Evolutionary conservation across 2,329 filamentous ascomycete species (phyloP).

Genomic region (Atkinsonella texensis): DNA sequence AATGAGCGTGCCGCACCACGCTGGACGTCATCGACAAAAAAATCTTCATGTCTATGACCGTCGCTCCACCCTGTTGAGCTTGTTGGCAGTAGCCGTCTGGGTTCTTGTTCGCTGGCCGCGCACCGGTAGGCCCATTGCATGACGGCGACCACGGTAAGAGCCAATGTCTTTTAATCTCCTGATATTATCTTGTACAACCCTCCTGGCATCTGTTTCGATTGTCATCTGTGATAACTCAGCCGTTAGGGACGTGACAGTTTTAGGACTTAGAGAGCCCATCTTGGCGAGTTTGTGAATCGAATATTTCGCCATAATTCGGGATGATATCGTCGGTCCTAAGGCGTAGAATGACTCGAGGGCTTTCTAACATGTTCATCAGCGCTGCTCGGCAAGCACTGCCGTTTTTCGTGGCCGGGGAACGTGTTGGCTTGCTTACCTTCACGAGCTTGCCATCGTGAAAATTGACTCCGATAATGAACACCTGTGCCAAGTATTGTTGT

Average conservation of each 20-base stretch:
- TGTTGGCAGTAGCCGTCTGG: slow-evolving; percentile 51
- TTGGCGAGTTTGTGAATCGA: slow-evolving; percentile 76
- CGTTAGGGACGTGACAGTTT: slow-evolving; percentile 70
- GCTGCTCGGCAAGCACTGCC: background rate
- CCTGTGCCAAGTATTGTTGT: slow-evolving; percentile 31
- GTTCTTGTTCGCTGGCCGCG: slow-evolving; percentile 79
- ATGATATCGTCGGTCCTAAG: slow-evolving; percentile 57
- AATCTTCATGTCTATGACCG: slow-evolving; percentile 13
- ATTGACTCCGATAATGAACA: slow-evolving; percentile 77
- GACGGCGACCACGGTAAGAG: slow-evolving; percentile 74
- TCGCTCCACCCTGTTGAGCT: slow-evolving; percentile 45
- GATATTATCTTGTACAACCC: slow-evolving; percentile 75
- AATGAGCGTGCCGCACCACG: background rate
- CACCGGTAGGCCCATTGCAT: slow-evolving; percentile 87
- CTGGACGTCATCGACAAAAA: background rate
- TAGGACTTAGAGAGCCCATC: slow-evolving; percentile 60
- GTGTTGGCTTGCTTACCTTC: slow-evolving; percentile 42
- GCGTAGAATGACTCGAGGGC: slow-evolving; percentile 79
- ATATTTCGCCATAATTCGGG: slow-evolving; percentile 74
- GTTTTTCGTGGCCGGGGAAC: background rate
- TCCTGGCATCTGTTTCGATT: slow-evolving; percentile 77
- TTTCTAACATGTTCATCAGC: slow-evolving; percentile 33
- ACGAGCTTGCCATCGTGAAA: slow-evolving; percentile 77
- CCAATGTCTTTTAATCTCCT: slow-evolving; percentile 80
- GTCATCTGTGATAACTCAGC: slow-evolving; percentile 84